Evolutionary conservation across 2,329 filamentous ascomycete genomes (phyloP), one percentile per base, ranked within the genome.

Genomic region (Macroventuria anomochaeta): DNA sequence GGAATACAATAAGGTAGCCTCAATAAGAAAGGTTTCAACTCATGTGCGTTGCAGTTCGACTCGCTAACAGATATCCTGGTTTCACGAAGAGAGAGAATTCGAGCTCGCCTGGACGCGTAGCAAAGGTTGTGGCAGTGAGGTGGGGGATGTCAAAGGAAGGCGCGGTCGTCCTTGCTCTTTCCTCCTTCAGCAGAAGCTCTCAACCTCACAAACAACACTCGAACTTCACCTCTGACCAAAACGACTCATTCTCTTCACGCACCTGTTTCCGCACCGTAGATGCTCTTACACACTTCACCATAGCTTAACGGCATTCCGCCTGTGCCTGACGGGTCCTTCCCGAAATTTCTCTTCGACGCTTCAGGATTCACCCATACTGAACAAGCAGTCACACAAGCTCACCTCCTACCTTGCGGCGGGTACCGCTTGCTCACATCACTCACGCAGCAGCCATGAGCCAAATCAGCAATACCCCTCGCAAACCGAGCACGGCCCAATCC

Each of bases 91-190:
- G 5, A 25, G 23, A 25, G 8, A 25, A 25, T 25, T 25, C 23
- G 5, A 5, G 23, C 23, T 25, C 8, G 23, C 23, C 23, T 25
- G 23, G 23, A 13, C 18, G n/a, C 20, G 33, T 39, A 23, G 17
- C 13, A 20, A n/a, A 8, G 25, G 13, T 23, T 8, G 8, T 18
- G 20, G 15, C 3, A 21, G 4, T 18, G 31, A 20, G 10, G 7
- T 23, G 15, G 25, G n/a, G 23, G n/a, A n/a, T n/a, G n/a, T n/a
- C n/a, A 12, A 21, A 46, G 56, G 64, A 59, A 67, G 56, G 46
- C 13, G 39, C 55, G 34, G 31, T 47, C 39, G 36, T 40, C 11
- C 26, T 40, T 44, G 53, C 57, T 36, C 54, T 36, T 61, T 46
- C 61, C 54, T 23, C 29, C 7, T 28, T 17, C 18, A 13, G 28